Base-by-base conservation (phyloP, 257 asterid species). In the Scutellaria minor region DNA sequence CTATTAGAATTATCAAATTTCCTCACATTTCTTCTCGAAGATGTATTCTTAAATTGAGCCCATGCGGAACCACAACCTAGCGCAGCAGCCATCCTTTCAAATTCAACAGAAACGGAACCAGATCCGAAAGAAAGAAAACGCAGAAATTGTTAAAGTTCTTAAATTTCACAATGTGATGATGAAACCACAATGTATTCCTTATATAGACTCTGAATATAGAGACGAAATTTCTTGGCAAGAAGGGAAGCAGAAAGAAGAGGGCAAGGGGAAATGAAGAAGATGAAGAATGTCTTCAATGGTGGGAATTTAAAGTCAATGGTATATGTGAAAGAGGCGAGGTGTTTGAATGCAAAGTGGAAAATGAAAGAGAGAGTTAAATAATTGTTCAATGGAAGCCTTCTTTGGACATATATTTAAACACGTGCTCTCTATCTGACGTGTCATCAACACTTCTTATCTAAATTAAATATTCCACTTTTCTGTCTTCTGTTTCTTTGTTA, bases 1-100 rank as follows among this genome's bases (percentile, higher is more conserved):
- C 66, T 80, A n/a, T 13, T 60, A 6, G 24, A 40, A 12, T 70
- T 71, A 6, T 12, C 69, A 7, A 31, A 31, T 31, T 56, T 80
- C 46, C 70, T 9, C 20, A 63, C 3, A 14, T 47, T 72, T 40
- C 77, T 89, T 68, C 75, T 18, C 48, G 79, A 63, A 35, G 70
- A 75, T 14, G 42, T 5, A 12, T 68, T 78, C 80, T 73, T 80
- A 39, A 80, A 74, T 41, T 77, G 87, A 72, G 66, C 63, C 84
- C 88, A 80, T 0, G 81, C 79, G 24, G 85, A 83, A 15, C 86
- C 84, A 76, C 83, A 82, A 9, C 83, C 86, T 67, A 82, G 78
- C 77, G 83, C 63, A 51, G 83, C 68, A 64, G 88, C 90, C 98
- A 92, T 92, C 71, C 18, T 52, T 12, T 31, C 37, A 31, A 31